Conservation (phyloP, 345 rosid species). For the Populus pruinosa region DNA sequence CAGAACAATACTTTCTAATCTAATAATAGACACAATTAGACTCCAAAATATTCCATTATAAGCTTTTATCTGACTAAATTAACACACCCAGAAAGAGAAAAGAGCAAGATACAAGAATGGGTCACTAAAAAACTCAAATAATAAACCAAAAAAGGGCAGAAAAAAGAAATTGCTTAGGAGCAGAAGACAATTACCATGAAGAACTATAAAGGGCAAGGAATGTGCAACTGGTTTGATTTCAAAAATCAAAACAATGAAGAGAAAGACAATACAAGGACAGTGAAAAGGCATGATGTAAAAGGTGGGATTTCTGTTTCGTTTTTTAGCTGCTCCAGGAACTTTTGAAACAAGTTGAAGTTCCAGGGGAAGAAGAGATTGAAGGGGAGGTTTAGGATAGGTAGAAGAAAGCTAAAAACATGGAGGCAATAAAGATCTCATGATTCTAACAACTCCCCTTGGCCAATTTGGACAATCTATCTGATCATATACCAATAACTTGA, state of each 20-base stretch:
- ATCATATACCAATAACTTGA: background rate
- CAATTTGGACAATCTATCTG: background rate
- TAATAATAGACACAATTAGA: background rate
- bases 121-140: background rate
- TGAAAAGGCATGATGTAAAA: conserved; percentile 31
- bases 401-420: background rate
- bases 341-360: background rate
- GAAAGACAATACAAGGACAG: conserved; percentile 1
- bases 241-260: conserved; percentile 18
- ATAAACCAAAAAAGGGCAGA: background rate
- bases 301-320: background rate
- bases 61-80: background rate
- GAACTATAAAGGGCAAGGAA: conserved; percentile 63
- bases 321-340: background rate
- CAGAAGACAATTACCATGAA: conserved; percentile 48
- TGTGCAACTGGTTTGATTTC: conserved; percentile 33
- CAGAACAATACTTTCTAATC: background rate
- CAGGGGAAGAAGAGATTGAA: background rate
- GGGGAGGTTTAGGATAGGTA: background rate
- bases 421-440: background rate
- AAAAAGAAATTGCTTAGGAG: background rate
- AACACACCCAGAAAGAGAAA: conserved; percentile 7
- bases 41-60: background rate
- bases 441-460: background rate
- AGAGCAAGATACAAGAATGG: background rate